Base-by-base conservation (phyloP, 1,284 basidiomycete species). In the Cryptococcus floricola region DNA sequence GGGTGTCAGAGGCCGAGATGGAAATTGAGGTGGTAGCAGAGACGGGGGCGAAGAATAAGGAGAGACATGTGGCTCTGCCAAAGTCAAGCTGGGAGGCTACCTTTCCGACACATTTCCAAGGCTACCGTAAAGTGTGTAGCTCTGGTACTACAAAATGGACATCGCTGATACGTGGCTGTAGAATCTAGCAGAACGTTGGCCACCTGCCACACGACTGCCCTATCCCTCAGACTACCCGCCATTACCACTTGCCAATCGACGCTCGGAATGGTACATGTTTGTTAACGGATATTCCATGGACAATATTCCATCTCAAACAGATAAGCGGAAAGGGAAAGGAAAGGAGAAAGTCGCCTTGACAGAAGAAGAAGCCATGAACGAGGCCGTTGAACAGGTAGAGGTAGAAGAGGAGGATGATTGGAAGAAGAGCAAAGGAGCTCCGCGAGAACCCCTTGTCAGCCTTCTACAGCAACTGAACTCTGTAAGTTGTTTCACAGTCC, bases 361-460 rank as follows among this genome's bases (percentile, higher is more conserved):
- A 16, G 61, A 60, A 27, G 60, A 62, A 45, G 57, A 57, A 48
- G 34, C 34, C 12, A 53, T 57, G 54, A 57, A 59, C 50, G 64
- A 65, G 12, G 59, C 43, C 37, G 39, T 19, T 48, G 56, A 19
- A 48, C 56, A 59, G 37, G 49, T 51, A 28, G 60, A 61, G 31
- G 39, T 37, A 5, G 53, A 52, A 13, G 37, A 51, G 28, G 58
- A 62, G 56, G 49, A 54, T 12, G 52, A 57, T 13, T 49, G 57
- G 23, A 59, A 53, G 45, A 44, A 46, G 25, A 60, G 54, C 14
- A n/a, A 44, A 14, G 58, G 55, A 16, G 18, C 31, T 38, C 59
- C 59, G 3, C 48, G 64, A 38, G 69, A 73, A 48, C 73, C 73
- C n/a, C 62, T 69, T 18, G 54, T 71, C 37, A 53, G 62, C 23